phyloP scores from a whole-genome alignment of 225 moss, liverwort and hornwort species.

The Marchantia polymorpha region DNA sequence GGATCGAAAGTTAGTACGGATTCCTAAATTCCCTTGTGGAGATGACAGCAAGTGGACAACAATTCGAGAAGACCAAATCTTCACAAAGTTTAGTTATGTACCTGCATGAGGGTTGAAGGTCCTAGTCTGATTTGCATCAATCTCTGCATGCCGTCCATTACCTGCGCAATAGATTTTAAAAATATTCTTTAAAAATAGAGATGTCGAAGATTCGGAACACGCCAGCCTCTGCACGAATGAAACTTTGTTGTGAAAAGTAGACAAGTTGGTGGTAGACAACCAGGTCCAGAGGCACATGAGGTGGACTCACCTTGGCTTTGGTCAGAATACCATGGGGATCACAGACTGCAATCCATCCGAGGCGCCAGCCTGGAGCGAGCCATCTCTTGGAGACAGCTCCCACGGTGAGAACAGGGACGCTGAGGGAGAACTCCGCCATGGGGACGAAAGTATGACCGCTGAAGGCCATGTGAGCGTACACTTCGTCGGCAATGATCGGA shows the following conservation, averaged over 20 bases:
- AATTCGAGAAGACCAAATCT: too few relatives aligned
- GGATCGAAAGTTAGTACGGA: background rate
- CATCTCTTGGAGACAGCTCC: constrained; percentile 76
- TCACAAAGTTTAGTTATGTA: background rate
- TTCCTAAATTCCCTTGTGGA: too few relatives aligned
- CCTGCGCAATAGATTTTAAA: constrained; percentile 36
- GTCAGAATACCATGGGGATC: constrained; percentile 61
- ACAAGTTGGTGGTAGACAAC: background rate
- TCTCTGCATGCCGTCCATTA: constrained; percentile 63
- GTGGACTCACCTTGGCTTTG: constrained; percentile 51
- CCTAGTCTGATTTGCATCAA: constrained; percentile 82
- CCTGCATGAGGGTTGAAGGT: constrained; percentile 75
- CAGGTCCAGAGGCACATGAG: background rate
- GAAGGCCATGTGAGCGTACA: constrained; percentile 73
- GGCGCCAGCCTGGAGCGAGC: constrained; percentile 87
- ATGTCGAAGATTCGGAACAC: background rate
- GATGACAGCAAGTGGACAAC: too few relatives aligned
- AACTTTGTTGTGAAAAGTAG: background rate
- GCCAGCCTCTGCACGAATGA: background rate
- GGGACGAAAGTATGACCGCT: constrained; percentile 51
- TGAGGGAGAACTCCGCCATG: constrained; percentile 65
- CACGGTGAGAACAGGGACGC: constrained; percentile 67
- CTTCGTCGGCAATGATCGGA: constrained; percentile 71
- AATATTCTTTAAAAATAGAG: background rate
- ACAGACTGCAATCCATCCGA: constrained; percentile 67